Percentiles rank a stretch among this genome's conserved stretches.
Conservation (phyloP, 2,329 filamentous ascomycete genomes). For the Fonsecaea nubica region DNA sequence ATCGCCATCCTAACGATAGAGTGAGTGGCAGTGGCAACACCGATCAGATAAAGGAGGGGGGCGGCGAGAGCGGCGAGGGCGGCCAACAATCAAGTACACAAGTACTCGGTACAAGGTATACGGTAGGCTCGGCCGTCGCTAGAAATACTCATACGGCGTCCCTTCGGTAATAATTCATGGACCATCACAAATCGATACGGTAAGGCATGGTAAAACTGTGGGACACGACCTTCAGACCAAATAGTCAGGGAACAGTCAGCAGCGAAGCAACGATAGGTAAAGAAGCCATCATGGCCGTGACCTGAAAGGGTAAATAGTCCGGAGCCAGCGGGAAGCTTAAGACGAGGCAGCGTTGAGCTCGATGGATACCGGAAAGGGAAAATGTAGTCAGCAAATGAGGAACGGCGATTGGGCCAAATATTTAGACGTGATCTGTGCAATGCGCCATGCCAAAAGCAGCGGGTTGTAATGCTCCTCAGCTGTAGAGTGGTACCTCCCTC, state of each 20-base stretch:
- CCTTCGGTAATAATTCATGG: neutral
- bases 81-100: too few species aligned
- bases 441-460: neutral
- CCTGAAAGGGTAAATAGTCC: slow-evolving; percentile 26
- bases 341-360: slow-evolving; percentile 1
- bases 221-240: slow-evolving; percentile 9
- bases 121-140: neutral
- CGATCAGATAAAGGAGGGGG: neutral
- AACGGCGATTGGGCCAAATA: slow-evolving; percentile 2
- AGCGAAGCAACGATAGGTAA: neutral
- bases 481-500: too few species aligned
- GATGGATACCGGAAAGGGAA: slow-evolving; percentile 14
- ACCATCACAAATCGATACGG: neutral
- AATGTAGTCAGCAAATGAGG: slow-evolving; percentile 25
- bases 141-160: neutral
- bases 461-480: too few species aligned
- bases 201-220: neutral
- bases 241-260: slow-evolving; percentile 35
- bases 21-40: slow-evolving; percentile 7
- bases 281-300: neutral
- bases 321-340: slow-evolving; percentile 14
- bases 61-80: too few species aligned
- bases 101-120: too few species aligned
- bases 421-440: neutral
- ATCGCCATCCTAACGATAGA: neutral